Conservation (phyloP, 2,329 filamentous ascomycete genomes). For the Hymenoscyphus albidus region DNA sequence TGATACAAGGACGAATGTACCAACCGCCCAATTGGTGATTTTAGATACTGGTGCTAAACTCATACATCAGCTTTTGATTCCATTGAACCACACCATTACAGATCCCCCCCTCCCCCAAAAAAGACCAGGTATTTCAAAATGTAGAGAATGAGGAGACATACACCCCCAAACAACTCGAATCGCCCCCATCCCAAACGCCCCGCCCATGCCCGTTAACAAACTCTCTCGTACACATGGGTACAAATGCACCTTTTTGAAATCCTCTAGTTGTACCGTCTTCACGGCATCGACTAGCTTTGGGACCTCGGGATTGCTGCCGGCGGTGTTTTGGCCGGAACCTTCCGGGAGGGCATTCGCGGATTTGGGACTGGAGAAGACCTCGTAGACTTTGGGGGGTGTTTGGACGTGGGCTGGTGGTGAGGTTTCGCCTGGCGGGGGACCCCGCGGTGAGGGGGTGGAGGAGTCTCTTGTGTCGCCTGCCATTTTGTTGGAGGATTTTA, state of each 20-base stretch:
- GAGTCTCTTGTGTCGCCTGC: conserved; percentile 35
- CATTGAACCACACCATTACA: not conserved
- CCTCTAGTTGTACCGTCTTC: conserved; percentile 61
- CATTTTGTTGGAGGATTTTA: conserved; percentile 25
- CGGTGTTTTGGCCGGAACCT: conserved; percentile 35
- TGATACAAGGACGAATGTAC: conserved; percentile 66
- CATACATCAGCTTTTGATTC: not conserved
- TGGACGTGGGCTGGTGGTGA: conserved; percentile 36
- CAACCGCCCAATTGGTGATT: conserved; percentile 83
- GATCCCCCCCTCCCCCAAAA: not conserved
- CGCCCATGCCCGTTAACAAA: conserved; percentile 76
- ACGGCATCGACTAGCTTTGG: conserved; percentile 59
- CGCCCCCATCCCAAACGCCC: conserved; percentile 72
- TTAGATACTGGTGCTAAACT: conserved; percentile 54
- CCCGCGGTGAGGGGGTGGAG: conserved; percentile 25
- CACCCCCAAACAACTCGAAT: conserved; percentile 71
- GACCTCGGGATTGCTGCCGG: conserved; percentile 23
- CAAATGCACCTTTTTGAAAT: conserved; percentile 70
- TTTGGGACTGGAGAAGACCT: conserved; percentile 36
- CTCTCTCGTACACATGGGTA: conserved; percentile 81
- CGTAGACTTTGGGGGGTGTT: conserved; percentile 38
- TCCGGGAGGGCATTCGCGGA: conserved; percentile 34
- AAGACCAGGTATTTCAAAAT: not conserved
- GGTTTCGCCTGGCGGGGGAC: conserved; percentile 37
- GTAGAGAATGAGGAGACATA: conserved; percentile 38